phyloP scores from a whole-genome alignment of 768 basidiomycete genomes.

The Tylopilus sp. region DNA sequence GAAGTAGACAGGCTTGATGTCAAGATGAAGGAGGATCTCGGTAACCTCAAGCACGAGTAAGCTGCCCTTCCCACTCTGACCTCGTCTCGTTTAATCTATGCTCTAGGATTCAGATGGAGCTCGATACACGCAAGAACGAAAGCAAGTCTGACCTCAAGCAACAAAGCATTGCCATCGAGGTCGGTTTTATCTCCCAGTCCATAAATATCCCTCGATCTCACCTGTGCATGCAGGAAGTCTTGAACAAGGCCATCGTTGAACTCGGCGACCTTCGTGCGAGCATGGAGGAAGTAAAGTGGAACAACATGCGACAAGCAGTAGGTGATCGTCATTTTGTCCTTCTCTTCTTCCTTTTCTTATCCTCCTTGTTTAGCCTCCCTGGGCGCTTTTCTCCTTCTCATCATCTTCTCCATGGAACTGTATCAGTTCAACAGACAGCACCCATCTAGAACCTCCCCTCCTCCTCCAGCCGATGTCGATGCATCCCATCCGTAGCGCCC shows the following conservation, averaged over 20 bases:
- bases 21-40: conserved; percentile 93
- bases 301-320: conserved; percentile 82
- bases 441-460: background rate
- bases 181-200: conserved; percentile 26
- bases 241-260: conserved; percentile 70
- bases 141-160: conserved; percentile 78
- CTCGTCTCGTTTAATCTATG: background rate
- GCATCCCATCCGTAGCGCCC: conserved; percentile 14
- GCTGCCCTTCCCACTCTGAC: conserved; percentile 30
- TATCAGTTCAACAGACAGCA: conserved; percentile 39
- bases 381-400: conserved; percentile 61
- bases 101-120: conserved; percentile 89
- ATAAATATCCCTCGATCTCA: background rate
- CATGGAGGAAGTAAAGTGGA: conserved; percentile 85
- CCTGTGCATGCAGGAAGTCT: conserved; percentile 49
- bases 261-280: conserved; percentile 77
- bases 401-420: conserved; percentile 69
- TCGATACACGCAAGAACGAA: conserved; percentile 92
- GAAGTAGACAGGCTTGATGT: conserved; percentile 84
- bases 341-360: background rate
- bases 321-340: conserved; percentile 40
- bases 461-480: conserved; percentile 6
- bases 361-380: conserved; percentile 49
- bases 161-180: conserved; percentile 84
- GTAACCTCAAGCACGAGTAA: conserved; percentile 88